These are phyloP conservation scores for Circinella minor DNA, from an alignment of 371 early-diverging fungal genomes.

Conservation along the genomic window DNA sequence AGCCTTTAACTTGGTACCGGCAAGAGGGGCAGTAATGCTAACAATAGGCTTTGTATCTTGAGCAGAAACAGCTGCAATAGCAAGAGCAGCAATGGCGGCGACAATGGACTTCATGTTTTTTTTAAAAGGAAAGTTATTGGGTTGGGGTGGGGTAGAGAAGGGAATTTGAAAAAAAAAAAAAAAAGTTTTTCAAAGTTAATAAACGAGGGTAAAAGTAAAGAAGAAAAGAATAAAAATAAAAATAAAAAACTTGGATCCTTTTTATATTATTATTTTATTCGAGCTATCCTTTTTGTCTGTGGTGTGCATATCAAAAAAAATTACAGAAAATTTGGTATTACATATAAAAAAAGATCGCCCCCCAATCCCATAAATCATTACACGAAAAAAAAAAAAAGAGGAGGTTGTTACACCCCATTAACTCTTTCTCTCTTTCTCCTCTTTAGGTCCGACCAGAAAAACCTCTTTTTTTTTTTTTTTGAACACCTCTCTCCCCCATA, in stretches of 20 bases:
- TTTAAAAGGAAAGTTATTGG: not conserved
- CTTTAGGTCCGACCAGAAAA: not conserved
- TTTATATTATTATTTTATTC: not conserved
- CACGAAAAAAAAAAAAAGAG: too few relatives aligned
- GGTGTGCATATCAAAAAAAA: too few relatives aligned
- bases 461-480: not conserved
- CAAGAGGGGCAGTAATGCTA: conserved; percentile 21
- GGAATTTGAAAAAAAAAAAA: not conserved
- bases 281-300: not conserved
- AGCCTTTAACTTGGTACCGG: conserved; percentile 19
- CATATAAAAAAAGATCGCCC: conserved; percentile 2
- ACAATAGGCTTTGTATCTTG: conserved; percentile 13
- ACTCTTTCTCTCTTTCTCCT: not conserved
- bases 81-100: conserved; percentile 29
- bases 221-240: not conserved
- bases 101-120: conserved; percentile 26
- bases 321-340: conserved; percentile 7
- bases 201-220: not conserved
- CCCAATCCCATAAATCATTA: not conserved
- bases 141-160: too few relatives aligned
- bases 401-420: not conserved
- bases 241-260: not conserved
- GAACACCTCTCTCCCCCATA: not conserved
- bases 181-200: not conserved
- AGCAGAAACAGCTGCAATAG: conserved; percentile 21